A percentile compares a stretch with the other conserved stretches of the same genome.
phyloP scores from a whole-genome alignment of 192 early-diverging fungal species.

The Dispira simplex region DNA sequence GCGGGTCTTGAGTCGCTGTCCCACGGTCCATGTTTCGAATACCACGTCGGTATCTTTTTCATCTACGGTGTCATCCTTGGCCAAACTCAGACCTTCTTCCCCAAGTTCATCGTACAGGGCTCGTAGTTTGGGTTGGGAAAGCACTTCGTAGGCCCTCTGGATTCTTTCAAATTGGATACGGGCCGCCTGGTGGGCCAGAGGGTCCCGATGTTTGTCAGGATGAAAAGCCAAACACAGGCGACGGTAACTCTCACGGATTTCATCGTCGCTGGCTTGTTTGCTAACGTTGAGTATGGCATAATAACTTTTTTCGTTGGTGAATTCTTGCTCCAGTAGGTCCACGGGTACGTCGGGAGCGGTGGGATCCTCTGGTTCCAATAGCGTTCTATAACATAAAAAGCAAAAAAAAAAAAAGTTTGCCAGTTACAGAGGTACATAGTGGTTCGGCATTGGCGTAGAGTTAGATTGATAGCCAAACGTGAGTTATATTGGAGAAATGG shows the following conservation, averaged over 20 bases:
- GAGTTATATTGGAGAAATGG: too few species aligned
- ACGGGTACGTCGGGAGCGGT: background rate
- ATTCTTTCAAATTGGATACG: conserved; percentile 63
- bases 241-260: conserved; percentile 62
- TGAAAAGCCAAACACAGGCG: conserved; percentile 59
- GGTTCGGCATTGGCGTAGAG: too few species aligned
- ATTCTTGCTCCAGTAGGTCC: background rate
- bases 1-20: conserved; percentile 46
- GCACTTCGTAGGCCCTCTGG: conserved; percentile 70
- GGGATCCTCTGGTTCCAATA: conserved; percentile 6
- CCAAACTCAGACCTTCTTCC: conserved; percentile 62
- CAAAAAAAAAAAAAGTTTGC: too few species aligned
- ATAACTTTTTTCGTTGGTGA: background rate
- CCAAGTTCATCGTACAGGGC: conserved; percentile 87
- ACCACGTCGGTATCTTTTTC: background rate
- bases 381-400: background rate
- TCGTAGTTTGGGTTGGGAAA: conserved; percentile 59
- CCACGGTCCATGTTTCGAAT: conserved; percentile 21
- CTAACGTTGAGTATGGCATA: conserved; percentile 4
- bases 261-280: conserved; percentile 36
- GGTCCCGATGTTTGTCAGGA: conserved; percentile 55
- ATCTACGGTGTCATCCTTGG: conserved; percentile 15
- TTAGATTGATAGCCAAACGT: too few species aligned
- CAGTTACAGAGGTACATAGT: too few species aligned
- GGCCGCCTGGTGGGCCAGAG: conserved; percentile 42